Evolutionary conservation across 192 early-diverging fungal genomes (phyloP).

Genomic region (Coemansia sp.): DNA sequence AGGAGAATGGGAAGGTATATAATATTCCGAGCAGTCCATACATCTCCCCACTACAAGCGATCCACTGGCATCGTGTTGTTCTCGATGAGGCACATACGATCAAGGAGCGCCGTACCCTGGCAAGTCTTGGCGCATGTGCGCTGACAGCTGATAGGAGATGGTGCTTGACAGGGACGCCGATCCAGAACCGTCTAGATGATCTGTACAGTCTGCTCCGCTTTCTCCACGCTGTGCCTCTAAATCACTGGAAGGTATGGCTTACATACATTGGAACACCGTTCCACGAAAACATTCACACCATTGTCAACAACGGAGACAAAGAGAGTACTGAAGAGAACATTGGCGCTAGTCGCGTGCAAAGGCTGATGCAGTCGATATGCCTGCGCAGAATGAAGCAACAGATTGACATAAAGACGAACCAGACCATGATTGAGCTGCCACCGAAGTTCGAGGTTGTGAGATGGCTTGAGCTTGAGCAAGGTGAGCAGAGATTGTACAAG

Average conservation of each 20-base stretch:
- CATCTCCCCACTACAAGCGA: conserved; percentile 49
- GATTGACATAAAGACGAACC: conserved; percentile 64
- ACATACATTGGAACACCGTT: conserved; percentile 77
- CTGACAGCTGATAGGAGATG: conserved; percentile 73
- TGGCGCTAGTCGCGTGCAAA: conserved; percentile 45
- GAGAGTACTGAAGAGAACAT: conserved; percentile 31
- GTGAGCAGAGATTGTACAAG: conserved; percentile 71
- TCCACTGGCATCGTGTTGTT: conserved; percentile 87
- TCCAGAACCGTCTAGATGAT: conserved; percentile 84
- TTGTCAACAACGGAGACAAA: neutral
- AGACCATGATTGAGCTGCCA: conserved; percentile 79
- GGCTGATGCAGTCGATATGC: conserved; percentile 55
- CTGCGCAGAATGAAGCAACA: conserved; percentile 88
- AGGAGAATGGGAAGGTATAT: conserved; percentile 27
- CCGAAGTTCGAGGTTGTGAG: conserved; percentile 61
- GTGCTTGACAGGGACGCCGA: conserved; percentile 95
- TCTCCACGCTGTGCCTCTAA: conserved; percentile 70
- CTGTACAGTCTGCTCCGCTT: conserved; percentile 85
- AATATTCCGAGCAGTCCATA: conserved; percentile 41
- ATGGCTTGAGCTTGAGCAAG: conserved; percentile 63
- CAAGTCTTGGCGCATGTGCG: conserved; percentile 71
- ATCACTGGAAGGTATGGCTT: conserved; percentile 73
- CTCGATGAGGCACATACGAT: conserved; percentile 95
- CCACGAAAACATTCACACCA: conserved; percentile 56
- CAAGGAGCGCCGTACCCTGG: conserved; percentile 75